Base-by-base conservation (phyloP, 352 stramenopile species). In the Blastocystis sp. region DNA sequence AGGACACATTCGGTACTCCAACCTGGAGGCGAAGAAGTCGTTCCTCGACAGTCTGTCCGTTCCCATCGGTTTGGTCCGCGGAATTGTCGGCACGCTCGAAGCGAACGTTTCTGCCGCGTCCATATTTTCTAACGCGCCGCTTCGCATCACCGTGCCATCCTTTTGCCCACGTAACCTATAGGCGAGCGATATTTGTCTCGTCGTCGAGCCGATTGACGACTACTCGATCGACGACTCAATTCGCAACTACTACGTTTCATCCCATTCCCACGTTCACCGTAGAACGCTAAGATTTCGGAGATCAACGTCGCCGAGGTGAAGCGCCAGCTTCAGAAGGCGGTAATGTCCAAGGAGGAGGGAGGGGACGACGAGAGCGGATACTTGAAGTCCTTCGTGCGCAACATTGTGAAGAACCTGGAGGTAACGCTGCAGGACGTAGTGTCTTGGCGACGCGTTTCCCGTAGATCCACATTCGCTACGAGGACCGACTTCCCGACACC, bases 331-430 rank as follows among this genome's bases (percentile, higher is more conserved):
- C 69, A 81, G 29, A 81, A 81, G 36, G 69, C 69, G 16, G 24
- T 81, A 16, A 40, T 81, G 44, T 44, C 69, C 24, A 81, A 81
- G 46, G 69, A 81, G 42, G 69, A 81, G 69, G 69, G 69, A 21
- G 69, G 69, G 42, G 69, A 81, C 21, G 69, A 81, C 63, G 69
- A 81, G 36, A 42, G 69, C 48, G 42, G 69, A 11, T 81, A 63
- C 27, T 46, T 81, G 44, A 32, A n/a, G 29, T 46, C 38, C 8
- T 51, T 81, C 16, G 34, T 81, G 18, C 49, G 53, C 9, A 81
- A 81, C 32, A 64, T 81, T 48, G 69, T 81, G 1, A 81, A 81
- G 46, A 81, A 81, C 51, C 44, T 81, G 24, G 69, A 81, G 53
- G 63, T 81, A 6, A 81, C 69, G 9, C 44, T 81, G 1, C 54